These are phyloP conservation scores for Solanum tacnaense DNA, from an alignment of 257 asterid species.

Conservation along the genomic window DNA sequence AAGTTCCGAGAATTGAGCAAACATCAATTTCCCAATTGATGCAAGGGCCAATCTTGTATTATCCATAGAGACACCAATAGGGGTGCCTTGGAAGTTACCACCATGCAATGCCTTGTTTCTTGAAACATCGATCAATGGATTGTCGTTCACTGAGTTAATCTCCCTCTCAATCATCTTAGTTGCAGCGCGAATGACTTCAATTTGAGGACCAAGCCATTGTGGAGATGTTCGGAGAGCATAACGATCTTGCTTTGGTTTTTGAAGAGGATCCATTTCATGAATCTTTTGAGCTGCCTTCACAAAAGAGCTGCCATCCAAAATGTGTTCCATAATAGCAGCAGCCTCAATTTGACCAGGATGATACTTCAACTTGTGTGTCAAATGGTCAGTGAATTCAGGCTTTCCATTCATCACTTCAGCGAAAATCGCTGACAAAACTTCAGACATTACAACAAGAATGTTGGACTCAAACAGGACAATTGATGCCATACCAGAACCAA, in stretches of 20 bases:
- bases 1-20: conserved; percentile 38
- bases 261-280: conserved; percentile 37
- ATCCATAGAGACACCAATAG: conserved; percentile 46
- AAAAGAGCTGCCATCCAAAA: conserved; percentile 31
- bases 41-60: conserved; percentile 35
- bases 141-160: background rate
- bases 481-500: conserved; percentile 46
- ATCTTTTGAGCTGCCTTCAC: conserved; percentile 28
- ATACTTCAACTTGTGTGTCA: conserved; percentile 42
- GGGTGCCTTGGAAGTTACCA: conserved; percentile 39
- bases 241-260: conserved; percentile 41
- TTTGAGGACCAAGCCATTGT: conserved; percentile 34
- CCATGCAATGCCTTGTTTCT: background rate
- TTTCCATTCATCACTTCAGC: conserved; percentile 52
- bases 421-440: conserved; percentile 33
- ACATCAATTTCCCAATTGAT: conserved; percentile 33
- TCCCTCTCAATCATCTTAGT: conserved; percentile 4
- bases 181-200: conserved; percentile 35
- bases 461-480: conserved; percentile 33
- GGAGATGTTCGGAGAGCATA: conserved; percentile 46
- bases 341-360: conserved; percentile 53
- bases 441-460: conserved; percentile 22
- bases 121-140: background rate
- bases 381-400: conserved; percentile 21
- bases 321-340: conserved; percentile 47